These are phyloP conservation scores for Talaromyces atroroseus DNA, from an alignment of 2,329 filamentous ascomycete genomes.

Conservation along the genomic window DNA sequence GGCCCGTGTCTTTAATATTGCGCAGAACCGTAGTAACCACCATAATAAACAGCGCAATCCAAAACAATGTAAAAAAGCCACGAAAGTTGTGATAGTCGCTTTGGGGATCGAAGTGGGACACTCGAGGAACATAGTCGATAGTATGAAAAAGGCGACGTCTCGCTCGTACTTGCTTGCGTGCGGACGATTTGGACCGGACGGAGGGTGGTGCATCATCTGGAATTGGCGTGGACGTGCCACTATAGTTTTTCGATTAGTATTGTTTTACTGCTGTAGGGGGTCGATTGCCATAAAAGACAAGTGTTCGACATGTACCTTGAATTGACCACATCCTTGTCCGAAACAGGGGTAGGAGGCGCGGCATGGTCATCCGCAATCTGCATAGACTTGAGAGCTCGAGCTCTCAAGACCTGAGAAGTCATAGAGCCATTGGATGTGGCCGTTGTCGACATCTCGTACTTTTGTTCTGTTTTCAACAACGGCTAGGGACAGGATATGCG, in stretches of 20 bases:
- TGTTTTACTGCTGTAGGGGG: background rate
- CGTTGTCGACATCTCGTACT: constrained; percentile 11
- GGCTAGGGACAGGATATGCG: background rate
- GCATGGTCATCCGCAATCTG: constrained; percentile 9
- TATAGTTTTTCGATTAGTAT: constrained; percentile 1
- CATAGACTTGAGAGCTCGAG: constrained; percentile 9
- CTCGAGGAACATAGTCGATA: constrained; percentile 81
- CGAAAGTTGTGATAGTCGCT: constrained; percentile 93
- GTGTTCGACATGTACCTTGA: background rate
- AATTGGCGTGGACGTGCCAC: constrained; percentile 13
- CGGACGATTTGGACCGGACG: constrained; percentile 75
- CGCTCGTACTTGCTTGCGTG: constrained; percentile 75
- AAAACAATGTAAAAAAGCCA: constrained; percentile 97
- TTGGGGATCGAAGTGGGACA: constrained; percentile 90
- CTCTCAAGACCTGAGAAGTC: constrained; percentile 12
- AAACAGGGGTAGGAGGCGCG: background rate
- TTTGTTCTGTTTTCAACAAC: background rate
- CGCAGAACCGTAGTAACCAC: constrained; percentile 88
- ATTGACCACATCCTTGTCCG: constrained; percentile 4
- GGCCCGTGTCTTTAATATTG: constrained; percentile 90
- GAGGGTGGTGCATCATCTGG: constrained; percentile 88
- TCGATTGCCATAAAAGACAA: background rate
- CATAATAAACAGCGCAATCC: constrained; percentile 96
- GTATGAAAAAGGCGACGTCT: constrained; percentile 84
- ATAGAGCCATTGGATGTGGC: constrained; percentile 12